phyloP scores from a whole-genome alignment of 306 rosid genomes.

The Prinsepia uniflora region DNA sequence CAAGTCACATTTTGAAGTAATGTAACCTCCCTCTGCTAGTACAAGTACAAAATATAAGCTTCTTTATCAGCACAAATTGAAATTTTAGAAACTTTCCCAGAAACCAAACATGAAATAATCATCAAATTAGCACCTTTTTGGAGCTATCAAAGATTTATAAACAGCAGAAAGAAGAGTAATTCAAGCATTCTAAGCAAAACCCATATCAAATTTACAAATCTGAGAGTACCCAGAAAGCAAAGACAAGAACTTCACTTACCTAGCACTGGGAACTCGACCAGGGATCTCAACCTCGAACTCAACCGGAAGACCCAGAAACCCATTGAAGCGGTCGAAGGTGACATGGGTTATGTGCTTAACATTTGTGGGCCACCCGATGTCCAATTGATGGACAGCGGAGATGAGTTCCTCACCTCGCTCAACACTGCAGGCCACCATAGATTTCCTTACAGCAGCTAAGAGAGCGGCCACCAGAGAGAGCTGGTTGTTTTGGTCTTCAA shows the following conservation, averaged over 20 bases:
- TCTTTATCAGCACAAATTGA: too few relatives aligned
- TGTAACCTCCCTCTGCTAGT: too few relatives aligned
- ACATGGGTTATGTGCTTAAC: conserved; percentile 83
- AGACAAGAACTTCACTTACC: conserved; percentile 34
- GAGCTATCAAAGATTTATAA: conserved; percentile 3
- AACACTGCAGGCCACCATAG: conserved; percentile 83
- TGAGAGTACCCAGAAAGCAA: neutral
- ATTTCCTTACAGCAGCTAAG: conserved; percentile 75
- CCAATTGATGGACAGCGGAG: conserved; percentile 67
- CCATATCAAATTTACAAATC: conserved; percentile 21
- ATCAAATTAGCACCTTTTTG: neutral
- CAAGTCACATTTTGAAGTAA: too few relatives aligned
- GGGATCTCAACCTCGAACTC: conserved; percentile 88
- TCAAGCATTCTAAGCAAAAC: conserved; percentile 22
- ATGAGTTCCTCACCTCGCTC: conserved; percentile 60
- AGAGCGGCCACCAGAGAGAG: conserved; percentile 53
- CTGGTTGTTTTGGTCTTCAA: conserved; percentile 58
- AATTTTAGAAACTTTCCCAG: neutral
- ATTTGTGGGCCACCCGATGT: conserved; percentile 90
- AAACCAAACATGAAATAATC: conserved; percentile 4
- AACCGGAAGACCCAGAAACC: conserved; percentile 84
- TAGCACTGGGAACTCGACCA: conserved; percentile 91
- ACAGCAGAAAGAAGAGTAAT: neutral
- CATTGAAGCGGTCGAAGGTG: conserved; percentile 92
- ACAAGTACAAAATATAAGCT: too few relatives aligned